Conservation (phyloP, 352 stramenopile species). For the Peronospora farinosa region DNA sequence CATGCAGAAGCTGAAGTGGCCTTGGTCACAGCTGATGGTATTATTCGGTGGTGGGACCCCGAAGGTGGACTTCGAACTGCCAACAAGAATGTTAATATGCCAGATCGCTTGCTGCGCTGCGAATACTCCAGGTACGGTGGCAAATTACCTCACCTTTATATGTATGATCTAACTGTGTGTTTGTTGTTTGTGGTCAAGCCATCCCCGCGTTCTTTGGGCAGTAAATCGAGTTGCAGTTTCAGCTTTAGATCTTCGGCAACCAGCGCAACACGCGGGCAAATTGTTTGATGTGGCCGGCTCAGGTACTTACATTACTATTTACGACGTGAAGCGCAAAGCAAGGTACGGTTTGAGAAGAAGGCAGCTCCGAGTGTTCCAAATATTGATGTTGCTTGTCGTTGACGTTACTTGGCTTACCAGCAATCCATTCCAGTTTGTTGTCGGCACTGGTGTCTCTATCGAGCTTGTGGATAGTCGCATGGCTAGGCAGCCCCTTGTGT, state of each 20-base stretch:
- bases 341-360: slow-evolving; percentile 25
- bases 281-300: slow-evolving; percentile 49
- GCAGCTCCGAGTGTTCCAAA: background rate
- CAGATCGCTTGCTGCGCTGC: slow-evolving; percentile 46
- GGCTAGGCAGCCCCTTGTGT: slow-evolving; percentile 46
- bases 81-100: slow-evolving; percentile 13
- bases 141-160: background rate
- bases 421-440: slow-evolving; percentile 61
- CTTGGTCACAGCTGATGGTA: slow-evolving; percentile 42
- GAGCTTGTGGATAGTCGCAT: slow-evolving; percentile 71
- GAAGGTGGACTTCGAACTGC: slow-evolving; percentile 36
- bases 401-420: slow-evolving; percentile 17
- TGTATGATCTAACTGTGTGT: background rate
- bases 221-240: slow-evolving; percentile 37
- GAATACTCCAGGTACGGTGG: slow-evolving; percentile 62
- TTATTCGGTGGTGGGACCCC: slow-evolving; percentile 48
- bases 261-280: slow-evolving; percentile 22
- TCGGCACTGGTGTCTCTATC: slow-evolving; percentile 57
- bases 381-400: slow-evolving; percentile 3
- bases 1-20: slow-evolving; percentile 55
- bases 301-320: slow-evolving; percentile 42
- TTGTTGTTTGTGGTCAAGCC: slow-evolving; percentile 26
- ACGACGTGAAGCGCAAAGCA: slow-evolving; percentile 52
- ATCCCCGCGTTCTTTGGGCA: slow-evolving; percentile 67
- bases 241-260: slow-evolving; percentile 48